These are phyloP conservation scores for Tulasnella sp. DNA, from an alignment of 768 basidiomycete genomes.

Conservation along the genomic window DNA sequence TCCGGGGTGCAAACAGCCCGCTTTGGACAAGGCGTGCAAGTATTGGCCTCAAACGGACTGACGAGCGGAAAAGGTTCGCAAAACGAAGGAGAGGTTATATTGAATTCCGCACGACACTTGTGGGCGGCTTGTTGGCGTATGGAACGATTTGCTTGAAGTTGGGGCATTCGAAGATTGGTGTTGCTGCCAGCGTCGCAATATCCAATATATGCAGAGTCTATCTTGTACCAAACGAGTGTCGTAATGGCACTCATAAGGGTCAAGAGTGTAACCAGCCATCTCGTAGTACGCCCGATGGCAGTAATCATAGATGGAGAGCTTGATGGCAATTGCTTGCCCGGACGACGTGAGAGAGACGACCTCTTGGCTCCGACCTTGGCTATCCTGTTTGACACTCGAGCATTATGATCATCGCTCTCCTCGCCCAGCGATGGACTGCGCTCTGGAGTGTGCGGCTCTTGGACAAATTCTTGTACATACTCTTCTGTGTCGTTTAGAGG, in stretches of 20 bases:
- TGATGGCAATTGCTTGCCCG: constrained; percentile 10
- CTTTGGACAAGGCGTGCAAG: constrained; percentile 60
- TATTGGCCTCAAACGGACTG: constrained; percentile 43
- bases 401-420: constrained; percentile 22
- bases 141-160: constrained; percentile 32
- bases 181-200: constrained; percentile 56
- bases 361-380: constrained; percentile 26
- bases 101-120: constrained; percentile 30
- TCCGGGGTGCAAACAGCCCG: constrained; percentile 49
- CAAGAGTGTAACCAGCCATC: too few species aligned
- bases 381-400: constrained; percentile 30
- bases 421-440: constrained; percentile 12
- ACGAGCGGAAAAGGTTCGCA: constrained; percentile 42
- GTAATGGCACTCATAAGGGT: constrained; percentile 28
- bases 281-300: too few species aligned
- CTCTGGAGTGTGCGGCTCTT: constrained; percentile 1
- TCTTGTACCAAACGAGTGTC: constrained; percentile 38
- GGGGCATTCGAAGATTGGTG: constrained; percentile 46
- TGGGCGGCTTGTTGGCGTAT: constrained; percentile 29
- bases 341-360: constrained; percentile 14
- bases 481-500: constrained; percentile 13
- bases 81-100: background rate
- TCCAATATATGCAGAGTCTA: constrained; percentile 55
- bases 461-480: too few species aligned
- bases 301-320: constrained; percentile 21